Percentiles rank a stretch among this genome's conserved stretches.
These are phyloP conservation scores for Epichloe uncinata DNA, from an alignment of 2,329 filamentous ascomycete species.

Conservation along the genomic window DNA sequence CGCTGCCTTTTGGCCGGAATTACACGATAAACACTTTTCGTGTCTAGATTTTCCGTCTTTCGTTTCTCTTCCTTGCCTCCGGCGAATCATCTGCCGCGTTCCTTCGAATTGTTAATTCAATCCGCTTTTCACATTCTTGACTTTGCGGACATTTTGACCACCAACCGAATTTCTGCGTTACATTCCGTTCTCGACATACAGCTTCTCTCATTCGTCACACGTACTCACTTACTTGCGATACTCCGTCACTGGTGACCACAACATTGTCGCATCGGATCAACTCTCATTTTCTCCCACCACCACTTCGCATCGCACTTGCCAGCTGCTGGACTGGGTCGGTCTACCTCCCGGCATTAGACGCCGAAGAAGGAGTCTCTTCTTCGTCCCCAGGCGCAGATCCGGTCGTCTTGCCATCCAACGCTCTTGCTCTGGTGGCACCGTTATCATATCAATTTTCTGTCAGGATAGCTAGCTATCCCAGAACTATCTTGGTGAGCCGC, in stretches of 20 bases:
- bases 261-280: neutral
- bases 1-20: neutral
- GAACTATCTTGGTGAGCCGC: neutral
- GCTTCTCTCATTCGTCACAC: neutral
- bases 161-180: neutral
- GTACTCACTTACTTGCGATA: neutral
- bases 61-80: neutral
- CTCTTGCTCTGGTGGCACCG: neutral
- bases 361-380: neutral
- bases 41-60: neutral
- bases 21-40: neutral
- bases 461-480: neutral
- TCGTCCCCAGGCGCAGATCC: neutral
- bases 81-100: neutral
- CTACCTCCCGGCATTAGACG: neutral
- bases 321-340: neutral
- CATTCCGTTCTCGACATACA: conserved; percentile 3
- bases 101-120: neutral
- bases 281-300: neutral
- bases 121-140: conserved; percentile 4
- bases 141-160: neutral
- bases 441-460: neutral
- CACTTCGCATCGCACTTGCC: neutral
- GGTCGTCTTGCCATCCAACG: neutral
- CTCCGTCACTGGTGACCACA: conserved; percentile 4